Percentiles rank a stretch among this genome's conserved stretches.
These are phyloP conservation scores for Crepidotus variabilis DNA, from an alignment of 768 basidiomycete genomes.

Conservation along the genomic window DNA sequence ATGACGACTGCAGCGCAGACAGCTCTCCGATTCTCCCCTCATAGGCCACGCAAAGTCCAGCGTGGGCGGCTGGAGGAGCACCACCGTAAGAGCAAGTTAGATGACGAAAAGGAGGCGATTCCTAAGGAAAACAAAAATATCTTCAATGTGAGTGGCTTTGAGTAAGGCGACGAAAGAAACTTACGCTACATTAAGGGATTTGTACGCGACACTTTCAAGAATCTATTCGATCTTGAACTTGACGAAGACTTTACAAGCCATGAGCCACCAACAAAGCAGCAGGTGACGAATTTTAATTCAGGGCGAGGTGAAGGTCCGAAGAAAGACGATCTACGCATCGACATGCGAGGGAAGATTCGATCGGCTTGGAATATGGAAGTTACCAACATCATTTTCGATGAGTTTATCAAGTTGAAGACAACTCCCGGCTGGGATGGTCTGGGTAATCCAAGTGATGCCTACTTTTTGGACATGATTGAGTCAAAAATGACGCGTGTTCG, in stretches of 20 bases:
- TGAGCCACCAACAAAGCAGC: background rate
- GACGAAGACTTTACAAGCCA: background rate
- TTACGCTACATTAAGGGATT: too few species aligned
- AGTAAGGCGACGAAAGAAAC: too few species aligned
- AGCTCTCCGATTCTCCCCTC: background rate
- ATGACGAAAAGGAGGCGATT: background rate
- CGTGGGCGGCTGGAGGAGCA: background rate
- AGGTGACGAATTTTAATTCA: background rate
- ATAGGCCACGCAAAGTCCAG: background rate
- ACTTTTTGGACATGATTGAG: slow-evolving; percentile 2
- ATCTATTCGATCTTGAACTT: background rate
- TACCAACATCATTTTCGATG: slow-evolving; percentile 6
- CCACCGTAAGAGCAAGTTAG: background rate
- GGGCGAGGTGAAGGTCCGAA: slow-evolving; percentile 9
- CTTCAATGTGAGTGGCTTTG: background rate
- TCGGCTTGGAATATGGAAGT: slow-evolving; percentile 10
- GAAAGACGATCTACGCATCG: slow-evolving; percentile 4
- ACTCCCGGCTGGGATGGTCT: background rate
- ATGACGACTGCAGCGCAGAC: background rate
- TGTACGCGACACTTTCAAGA: too few species aligned
- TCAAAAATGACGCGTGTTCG: background rate
- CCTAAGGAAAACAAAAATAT: background rate
- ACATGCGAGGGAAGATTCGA: slow-evolving; percentile 9
- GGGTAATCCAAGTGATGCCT: slow-evolving; percentile 1
- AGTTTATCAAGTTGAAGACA: slow-evolving; percentile 2